A percentile compares a stretch with the other conserved stretches of the same genome.
These are phyloP conservation scores for Elaeagnus macrophylla DNA, from an alignment of 306 rosid species.

Conservation along the genomic window DNA sequence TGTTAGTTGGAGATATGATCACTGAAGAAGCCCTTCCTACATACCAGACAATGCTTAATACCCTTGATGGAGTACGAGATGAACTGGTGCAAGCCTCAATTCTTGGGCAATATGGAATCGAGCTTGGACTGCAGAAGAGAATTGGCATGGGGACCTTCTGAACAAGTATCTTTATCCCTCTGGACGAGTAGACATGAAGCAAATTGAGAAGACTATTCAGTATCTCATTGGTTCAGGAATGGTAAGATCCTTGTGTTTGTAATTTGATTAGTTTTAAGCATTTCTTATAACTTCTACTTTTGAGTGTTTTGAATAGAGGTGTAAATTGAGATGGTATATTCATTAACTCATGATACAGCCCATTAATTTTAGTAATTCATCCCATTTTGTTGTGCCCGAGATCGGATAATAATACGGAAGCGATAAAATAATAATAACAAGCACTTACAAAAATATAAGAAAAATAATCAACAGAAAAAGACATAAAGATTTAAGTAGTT, in stretches of 20 bases:
- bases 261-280: no score
- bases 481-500: no score
- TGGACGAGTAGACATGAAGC: slow-evolving; percentile 2
- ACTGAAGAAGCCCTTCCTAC: neutral
- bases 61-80: neutral
- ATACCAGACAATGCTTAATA: neutral
- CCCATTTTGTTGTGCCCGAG: no score
- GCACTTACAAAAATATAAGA: no score
- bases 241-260: neutral
- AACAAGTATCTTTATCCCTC: slow-evolving; percentile 5
- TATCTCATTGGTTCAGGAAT: neutral
- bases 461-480: no score
- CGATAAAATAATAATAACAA: no score
- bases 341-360: no score
- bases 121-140: neutral
- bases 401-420: no score
- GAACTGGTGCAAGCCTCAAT: neutral
- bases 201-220: slow-evolving; percentile 1
- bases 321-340: no score
- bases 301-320: no score
- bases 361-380: no score
- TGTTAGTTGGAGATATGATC: neutral
- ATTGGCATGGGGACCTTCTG: neutral
- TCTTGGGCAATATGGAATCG: neutral
- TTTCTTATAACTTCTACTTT: no score